A percentile compares a stretch with the other conserved stretches of the same genome.
Evolutionary conservation across 1,284 basidiomycete species (phyloP).

Genomic region (Boletellus deceptivus): DNA sequence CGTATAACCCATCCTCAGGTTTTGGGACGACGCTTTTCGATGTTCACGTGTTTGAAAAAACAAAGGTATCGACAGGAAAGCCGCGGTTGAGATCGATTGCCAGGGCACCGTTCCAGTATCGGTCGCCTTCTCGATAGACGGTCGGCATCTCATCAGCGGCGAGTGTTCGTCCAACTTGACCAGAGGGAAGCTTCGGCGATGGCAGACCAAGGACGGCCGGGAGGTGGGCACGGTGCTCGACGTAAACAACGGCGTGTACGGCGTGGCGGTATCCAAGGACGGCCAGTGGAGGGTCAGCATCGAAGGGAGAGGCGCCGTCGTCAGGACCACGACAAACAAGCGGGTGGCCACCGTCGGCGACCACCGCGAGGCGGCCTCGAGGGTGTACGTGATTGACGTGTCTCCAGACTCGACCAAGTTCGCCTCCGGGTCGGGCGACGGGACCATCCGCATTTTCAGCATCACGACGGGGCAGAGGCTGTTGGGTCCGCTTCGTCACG

Average conservation of each 20-base stretch:
- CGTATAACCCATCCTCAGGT: no score
- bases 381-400: constrained; percentile 1
- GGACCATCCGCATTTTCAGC: neutral
- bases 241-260: constrained; percentile 1
- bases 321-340: constrained; percentile 1
- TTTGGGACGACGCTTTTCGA: neutral
- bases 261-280: neutral
- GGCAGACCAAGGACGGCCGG: neutral
- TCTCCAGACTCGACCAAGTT: constrained; percentile 3
- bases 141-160: constrained; percentile 2
- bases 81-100: constrained; percentile 1
- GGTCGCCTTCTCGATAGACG: neutral
- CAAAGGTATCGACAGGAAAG: neutral
- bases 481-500: constrained; percentile 1
- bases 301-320: neutral
- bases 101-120: constrained; percentile 1
- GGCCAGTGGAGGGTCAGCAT: constrained; percentile 1
- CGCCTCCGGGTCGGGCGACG: constrained; percentile 1
- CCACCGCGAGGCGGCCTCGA: neutral
- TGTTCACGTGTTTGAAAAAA: neutral
- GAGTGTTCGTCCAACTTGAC: constrained; percentile 4
- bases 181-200: constrained; percentile 2
- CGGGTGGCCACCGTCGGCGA: neutral
- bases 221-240: neutral
- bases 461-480: neutral